A percentile compares a stretch with the other conserved stretches of the same genome.
These are phyloP conservation scores for Scenedesmus sp. DNA, from an alignment of 163 green algal genomes.

Conservation along the genomic window DNA sequence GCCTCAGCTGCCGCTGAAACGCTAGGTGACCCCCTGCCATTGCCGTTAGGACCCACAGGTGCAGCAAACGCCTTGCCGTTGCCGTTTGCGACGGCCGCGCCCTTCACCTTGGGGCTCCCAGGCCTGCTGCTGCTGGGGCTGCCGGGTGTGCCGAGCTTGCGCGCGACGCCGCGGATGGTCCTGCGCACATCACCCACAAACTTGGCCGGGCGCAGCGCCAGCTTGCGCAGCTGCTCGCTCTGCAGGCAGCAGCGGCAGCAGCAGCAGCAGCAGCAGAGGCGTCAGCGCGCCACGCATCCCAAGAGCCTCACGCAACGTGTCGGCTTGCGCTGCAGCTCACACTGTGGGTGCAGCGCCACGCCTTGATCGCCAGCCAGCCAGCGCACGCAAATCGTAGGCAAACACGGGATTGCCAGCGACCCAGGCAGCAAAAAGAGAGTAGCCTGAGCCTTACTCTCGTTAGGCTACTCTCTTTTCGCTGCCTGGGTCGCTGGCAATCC, in stretches of 20 bases:
- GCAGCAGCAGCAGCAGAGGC: neutral
- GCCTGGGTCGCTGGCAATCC: too few species aligned
- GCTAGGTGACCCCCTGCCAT: neutral
- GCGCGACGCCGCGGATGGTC: conserved; percentile 4
- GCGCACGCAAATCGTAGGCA: neutral
- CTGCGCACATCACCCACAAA: neutral
- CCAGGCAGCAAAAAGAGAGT: too few species aligned
- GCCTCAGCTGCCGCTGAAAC: neutral
- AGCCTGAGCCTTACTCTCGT: too few species aligned
- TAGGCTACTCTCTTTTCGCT: too few species aligned
- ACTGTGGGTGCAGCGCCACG: neutral
- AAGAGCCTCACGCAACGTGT: too few species aligned
- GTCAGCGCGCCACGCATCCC: too few species aligned
- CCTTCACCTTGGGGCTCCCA: conserved; percentile 20
- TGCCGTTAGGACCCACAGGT: conserved; percentile 30
- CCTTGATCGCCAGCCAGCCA: too few species aligned
- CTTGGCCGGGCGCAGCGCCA: conserved; percentile 14
- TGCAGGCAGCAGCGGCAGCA: neutral
- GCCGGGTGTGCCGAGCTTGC: neutral
- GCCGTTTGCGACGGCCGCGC: neutral
- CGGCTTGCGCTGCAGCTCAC: neutral
- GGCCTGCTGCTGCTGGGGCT: neutral
- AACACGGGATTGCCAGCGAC: too few species aligned
- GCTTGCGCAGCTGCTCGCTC: conserved; percentile 40
- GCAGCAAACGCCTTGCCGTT: neutral